These are phyloP conservation scores for Trypanosoma cruzi DNA, from an alignment of 208 protist genomes.

Conservation along the genomic window DNA sequence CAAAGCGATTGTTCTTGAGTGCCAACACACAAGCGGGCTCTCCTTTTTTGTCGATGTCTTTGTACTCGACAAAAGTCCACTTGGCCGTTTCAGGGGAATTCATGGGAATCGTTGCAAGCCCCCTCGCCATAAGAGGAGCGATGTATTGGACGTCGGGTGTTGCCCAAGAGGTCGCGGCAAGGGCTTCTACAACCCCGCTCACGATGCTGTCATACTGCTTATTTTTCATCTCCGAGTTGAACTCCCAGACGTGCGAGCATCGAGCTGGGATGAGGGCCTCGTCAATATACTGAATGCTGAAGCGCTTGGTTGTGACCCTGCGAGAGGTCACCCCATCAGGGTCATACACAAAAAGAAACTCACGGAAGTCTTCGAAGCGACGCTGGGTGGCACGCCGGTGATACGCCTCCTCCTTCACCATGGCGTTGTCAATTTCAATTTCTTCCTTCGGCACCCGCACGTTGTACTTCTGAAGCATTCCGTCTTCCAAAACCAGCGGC, in stretches of 20 bases:
- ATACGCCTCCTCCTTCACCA: constrained; percentile 51
- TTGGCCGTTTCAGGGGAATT: constrained; percentile 73
- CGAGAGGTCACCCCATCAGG: constrained; percentile 60
- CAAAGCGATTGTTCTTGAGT: constrained; percentile 68
- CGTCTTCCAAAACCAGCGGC: constrained; percentile 58
- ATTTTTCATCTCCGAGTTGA: constrained; percentile 60
- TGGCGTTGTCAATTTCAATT: constrained; percentile 45
- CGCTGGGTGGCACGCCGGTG: constrained; percentile 73
- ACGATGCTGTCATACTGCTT: constrained; percentile 41
- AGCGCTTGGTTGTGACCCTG: constrained; percentile 48
- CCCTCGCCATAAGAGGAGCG: constrained; percentile 53
- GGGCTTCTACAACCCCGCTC: constrained; percentile 35
- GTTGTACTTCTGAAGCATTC: constrained; percentile 42
- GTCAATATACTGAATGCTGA: constrained; percentile 68
- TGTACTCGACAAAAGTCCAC: constrained; percentile 86
- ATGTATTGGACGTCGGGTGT: constrained; percentile 59
- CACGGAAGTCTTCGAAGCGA: constrained; percentile 75
- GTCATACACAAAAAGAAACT: constrained; percentile 82
- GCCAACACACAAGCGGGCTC: constrained; percentile 52
- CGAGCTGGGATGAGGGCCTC: constrained; percentile 65
- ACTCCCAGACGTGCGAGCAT: constrained; percentile 54
- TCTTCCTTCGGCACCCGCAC: constrained; percentile 34
- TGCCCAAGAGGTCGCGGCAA: constrained; percentile 48
- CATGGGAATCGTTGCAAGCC: constrained; percentile 48
- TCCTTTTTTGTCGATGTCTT: constrained; percentile 30